Conservation (phyloP, 768 basidiomycete species). For the Boletus sensibilis region DNA sequence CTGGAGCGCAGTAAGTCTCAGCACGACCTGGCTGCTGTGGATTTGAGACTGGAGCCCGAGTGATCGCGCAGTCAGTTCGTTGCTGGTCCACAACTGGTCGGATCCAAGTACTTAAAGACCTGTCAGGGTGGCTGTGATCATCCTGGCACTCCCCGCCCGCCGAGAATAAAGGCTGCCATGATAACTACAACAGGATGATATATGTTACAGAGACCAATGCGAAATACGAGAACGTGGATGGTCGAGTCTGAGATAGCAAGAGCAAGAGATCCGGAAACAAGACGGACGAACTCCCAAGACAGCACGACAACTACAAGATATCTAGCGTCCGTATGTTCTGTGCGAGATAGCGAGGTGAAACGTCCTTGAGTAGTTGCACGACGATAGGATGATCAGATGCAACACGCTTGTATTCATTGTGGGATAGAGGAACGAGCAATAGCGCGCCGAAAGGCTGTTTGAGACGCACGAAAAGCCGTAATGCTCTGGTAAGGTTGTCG, state of each 20-base stretch:
- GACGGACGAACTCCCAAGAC: too few species aligned
- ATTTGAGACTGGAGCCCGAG: not conserved
- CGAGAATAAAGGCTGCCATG: too few species aligned
- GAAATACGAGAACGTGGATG: too few species aligned
- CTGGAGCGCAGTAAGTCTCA: conserved; percentile 5
- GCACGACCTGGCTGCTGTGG: not conserved
- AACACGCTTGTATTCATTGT: not conserved
- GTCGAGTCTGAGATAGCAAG: too few species aligned
- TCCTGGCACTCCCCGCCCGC: too few species aligned
- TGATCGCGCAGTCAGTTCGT: not conserved
- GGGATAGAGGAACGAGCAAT: not conserved
- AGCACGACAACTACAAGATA: too few species aligned
- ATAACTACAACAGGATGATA: too few species aligned
- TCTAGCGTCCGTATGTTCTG: not conserved
- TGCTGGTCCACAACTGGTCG: too few species aligned
- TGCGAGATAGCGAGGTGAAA: not conserved
- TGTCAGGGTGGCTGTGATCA: too few species aligned
- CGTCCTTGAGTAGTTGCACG: not conserved
- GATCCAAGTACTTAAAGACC: too few species aligned
- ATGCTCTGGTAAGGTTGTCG: not conserved
- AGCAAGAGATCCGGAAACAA: too few species aligned
- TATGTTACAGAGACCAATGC: too few species aligned
- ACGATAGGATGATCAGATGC: not conserved
- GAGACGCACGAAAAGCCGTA: not conserved
- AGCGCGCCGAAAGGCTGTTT: not conserved